Evolutionary conservation across 495 filamentous ascomycete species (phyloP).

Genomic region (Geoglossum glabrum): DNA sequence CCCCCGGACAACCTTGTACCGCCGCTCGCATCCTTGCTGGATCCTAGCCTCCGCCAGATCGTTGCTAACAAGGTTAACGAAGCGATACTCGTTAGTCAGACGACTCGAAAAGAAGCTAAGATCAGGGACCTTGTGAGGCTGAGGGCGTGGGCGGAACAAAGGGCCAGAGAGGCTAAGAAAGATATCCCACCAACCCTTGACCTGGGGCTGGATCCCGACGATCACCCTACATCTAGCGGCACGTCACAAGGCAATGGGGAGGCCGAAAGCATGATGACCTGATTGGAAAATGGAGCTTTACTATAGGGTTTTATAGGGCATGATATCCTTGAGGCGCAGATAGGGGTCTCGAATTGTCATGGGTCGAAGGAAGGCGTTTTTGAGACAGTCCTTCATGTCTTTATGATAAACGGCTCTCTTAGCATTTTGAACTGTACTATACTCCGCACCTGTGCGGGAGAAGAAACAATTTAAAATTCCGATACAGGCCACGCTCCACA

Average conservation of each 20-base stretch:
- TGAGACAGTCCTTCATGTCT: not conserved
- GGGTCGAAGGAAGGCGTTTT: not conserved
- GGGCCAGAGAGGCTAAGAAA: slow-evolving; percentile 49
- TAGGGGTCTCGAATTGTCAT: not conserved
- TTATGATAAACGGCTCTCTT: not conserved
- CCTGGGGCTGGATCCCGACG: slow-evolving; percentile 1
- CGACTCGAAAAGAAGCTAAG: slow-evolving; percentile 54
- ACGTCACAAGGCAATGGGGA: not conserved
- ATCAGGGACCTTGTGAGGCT: slow-evolving; percentile 61
- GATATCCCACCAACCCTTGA: slow-evolving; percentile 38
- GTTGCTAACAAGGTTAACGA: slow-evolving; percentile 74
- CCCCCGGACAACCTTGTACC: slow-evolving; percentile 55
- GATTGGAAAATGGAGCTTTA: not conserved
- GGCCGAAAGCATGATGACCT: not conserved
- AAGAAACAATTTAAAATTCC: not conserved
- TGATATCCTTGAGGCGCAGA: not conserved
- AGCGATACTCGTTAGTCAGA: slow-evolving; percentile 55
- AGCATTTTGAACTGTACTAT: not conserved
- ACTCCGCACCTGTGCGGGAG: not conserved
- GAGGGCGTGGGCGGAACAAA: slow-evolving; percentile 68
- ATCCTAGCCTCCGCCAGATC: slow-evolving; percentile 59
- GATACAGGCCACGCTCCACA: not conserved
- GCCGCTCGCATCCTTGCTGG: slow-evolving; percentile 51
- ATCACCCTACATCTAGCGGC: not conserved
- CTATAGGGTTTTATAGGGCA: not conserved